Evolutionary conservation across 176 grass and related monocot genomes (phyloP), one percentile per base, ranked within the genome.

Genomic region (Oryza nivara): DNA sequence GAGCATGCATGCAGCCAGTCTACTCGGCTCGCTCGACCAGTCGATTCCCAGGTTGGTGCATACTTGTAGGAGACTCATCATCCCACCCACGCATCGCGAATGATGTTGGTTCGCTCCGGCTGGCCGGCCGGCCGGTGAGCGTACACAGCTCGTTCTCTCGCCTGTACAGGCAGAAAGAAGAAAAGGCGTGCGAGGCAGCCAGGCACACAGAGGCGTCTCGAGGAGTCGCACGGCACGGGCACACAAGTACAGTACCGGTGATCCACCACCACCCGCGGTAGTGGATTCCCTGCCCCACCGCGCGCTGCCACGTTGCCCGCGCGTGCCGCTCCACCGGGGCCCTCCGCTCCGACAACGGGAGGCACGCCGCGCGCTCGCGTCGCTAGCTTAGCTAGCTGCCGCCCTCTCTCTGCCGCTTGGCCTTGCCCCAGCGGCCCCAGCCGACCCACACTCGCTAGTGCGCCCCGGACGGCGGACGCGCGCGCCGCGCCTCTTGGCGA

Each of bases 311-410:
- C 76, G 61, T 47, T 46, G 49, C 38, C 52, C 40, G 43, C 77
- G 77, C 19, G 46, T 11, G 66, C 26, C 23, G 74, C 23, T 23
- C 66, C 40, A 3, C 23, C 34, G 9, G 67, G 74, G 71, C 82
- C 72, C 66, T 20, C 54, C 36, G 11, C 56, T 49, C 80, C 84
- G 89, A 90, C 89, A 90, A 73, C 38, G 48, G 75, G 43, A 25
- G 69, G 84, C 89, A 90, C 84, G 84, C 84, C 84, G 83, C 84
- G 83, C 68, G 32, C 61, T 26, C 40, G 44, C 16, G 4, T 4
- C n/a, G 26, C 26, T 26, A 26, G 26, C 26, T 26, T 26, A 26
- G 60, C 77, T 16, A 40, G 15, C 47, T 49, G 47, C 47, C 3
- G 49, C 28, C 28, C 28, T 30, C 34, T 3, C 34, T 3, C 34